These are phyloP conservation scores for Ophiostoma montium DNA, from an alignment of 2,329 filamentous ascomycete species.

Conservation along the genomic window DNA sequence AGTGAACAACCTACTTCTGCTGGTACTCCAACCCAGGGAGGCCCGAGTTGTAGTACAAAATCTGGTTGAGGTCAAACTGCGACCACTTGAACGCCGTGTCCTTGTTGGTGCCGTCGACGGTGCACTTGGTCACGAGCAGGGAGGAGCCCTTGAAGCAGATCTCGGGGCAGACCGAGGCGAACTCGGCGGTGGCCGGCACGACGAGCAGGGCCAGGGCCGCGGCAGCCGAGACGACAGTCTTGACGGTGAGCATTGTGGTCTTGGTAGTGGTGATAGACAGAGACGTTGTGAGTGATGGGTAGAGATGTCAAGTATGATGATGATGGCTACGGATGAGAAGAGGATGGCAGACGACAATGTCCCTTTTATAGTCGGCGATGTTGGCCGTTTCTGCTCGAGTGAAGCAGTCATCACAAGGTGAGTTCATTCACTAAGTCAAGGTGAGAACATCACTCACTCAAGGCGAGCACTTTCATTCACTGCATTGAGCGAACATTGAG, in stretches of 20 bases:
- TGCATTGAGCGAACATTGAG: too few relatives aligned
- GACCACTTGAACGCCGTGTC: not conserved
- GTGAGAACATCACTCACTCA: not conserved
- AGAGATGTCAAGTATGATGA: not conserved
- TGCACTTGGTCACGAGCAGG: conserved; percentile 1
- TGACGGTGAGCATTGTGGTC: not conserved
- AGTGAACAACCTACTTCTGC: not conserved
- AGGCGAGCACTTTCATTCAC: not conserved
- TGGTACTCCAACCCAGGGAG: not conserved
- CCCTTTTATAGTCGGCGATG: too few relatives aligned
- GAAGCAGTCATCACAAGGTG: not conserved
- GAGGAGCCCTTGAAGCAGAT: not conserved
- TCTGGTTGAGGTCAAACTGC: conserved; percentile 2
- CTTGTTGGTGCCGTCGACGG: not conserved
- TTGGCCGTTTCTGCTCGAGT: too few relatives aligned
- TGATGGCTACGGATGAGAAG: not conserved
- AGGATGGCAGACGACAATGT: too few relatives aligned
- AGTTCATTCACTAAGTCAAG: not conserved
- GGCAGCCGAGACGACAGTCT: not conserved
- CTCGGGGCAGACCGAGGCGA: not conserved
- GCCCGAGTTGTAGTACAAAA: not conserved
- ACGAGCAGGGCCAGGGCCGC: not conserved
- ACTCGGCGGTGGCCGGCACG: not conserved
- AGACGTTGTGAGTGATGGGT: not conserved
- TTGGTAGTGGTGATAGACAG: not conserved